Base-by-base conservation (phyloP, 1,284 basidiomycete genomes). In the Sphaerobolus stellatus region DNA sequence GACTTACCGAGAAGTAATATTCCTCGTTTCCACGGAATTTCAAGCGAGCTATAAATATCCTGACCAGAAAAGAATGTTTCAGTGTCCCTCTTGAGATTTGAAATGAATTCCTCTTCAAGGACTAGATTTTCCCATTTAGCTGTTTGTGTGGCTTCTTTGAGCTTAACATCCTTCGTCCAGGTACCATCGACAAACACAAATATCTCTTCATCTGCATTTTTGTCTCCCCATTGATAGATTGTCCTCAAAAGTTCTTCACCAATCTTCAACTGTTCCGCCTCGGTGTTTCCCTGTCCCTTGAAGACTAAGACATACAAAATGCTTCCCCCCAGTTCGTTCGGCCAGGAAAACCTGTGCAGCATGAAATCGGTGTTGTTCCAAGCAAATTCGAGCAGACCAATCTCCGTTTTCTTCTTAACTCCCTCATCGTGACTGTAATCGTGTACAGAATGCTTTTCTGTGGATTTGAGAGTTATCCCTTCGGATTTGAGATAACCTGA, bases 11-110 rank as follows among this genome's bases (percentile, higher is more conserved):
- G 18, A 48, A 33, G n/a, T n/a, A n/a, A n/a, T 14, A 68, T 58
- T 5, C 67, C 66, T 14, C 67, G 56, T 48, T 78, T 79, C 77
- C 77, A 79, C 0, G 74, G 69, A 2, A 77, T 72, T 0, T 62
- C 68, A 24, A 78, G 64, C 16, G 69, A 65, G 49, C 71, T 64
- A 64, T 78, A 79, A 1, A 70, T 65, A 27, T 69, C 59, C 53
- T 73, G 69, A 33, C 66, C 68, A 38, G 66, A 65, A 64, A 76
- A 76, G 68, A 79, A 79, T 3, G 66, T 67, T 13, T 65, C 56
- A 46, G 75, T 74, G 54, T 78, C 76, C 18, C 68, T 58, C 51
- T 67, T 64, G 1, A 76, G 48, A 7, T 62, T 56, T 6, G 65
- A 59, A 59, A 75, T 75, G 62, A 78, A 71, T 6, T 64, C 61